Base-by-base conservation (phyloP, 768 basidiomycete genomes). In the Suillus spraguei region DNA sequence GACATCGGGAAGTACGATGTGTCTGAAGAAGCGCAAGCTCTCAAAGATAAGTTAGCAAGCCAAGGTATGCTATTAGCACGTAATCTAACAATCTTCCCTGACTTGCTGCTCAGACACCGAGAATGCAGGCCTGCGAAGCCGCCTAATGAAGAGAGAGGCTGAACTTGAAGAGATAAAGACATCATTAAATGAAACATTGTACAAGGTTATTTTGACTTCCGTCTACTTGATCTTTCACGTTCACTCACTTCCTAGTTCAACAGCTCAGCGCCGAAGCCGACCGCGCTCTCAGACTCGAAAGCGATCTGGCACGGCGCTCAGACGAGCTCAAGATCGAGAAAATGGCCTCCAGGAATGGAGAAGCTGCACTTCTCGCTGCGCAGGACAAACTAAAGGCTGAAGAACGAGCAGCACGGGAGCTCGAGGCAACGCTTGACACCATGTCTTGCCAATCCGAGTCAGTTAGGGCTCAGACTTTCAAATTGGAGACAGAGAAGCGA, bases 241-340 rank as follows among this genome's bases (percentile, higher is more conserved):
- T 36, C 5, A 32, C 55, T 68, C 60, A 70, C 53, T 58, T 60
- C 44, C 52, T 61, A 44, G 35, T 32, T 11, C 13, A 60, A 55
- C 64, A 91, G 89, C 76, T 91, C 58, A 80, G 80, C 50, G 71
- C 74, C 61, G 89, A 91, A 76, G 79, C 85, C 6, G 78, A 82
- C 64, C 85, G 85, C 35, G 83, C 80, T 17, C 71, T 88, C 50
- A 75, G 78, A 59, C 79, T 91, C 28, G 88, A 91, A 69, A 71
- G 76, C 1, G 80, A 83, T 36, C 77, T 86, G 24, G 74, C 73
- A 9, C 78, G 78, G 69, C 81, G 78, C 42, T 79, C 80, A n/a
- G 81, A 86, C 50, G 87, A 87, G 28, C 78, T 90, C 36, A 82
- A 80, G 47, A 83, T 82, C 24, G 86, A 88, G 69, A 82, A 81